Base-by-base conservation (phyloP, 2,329 filamentous ascomycete species). In the Apiospora saccharicola region DNA sequence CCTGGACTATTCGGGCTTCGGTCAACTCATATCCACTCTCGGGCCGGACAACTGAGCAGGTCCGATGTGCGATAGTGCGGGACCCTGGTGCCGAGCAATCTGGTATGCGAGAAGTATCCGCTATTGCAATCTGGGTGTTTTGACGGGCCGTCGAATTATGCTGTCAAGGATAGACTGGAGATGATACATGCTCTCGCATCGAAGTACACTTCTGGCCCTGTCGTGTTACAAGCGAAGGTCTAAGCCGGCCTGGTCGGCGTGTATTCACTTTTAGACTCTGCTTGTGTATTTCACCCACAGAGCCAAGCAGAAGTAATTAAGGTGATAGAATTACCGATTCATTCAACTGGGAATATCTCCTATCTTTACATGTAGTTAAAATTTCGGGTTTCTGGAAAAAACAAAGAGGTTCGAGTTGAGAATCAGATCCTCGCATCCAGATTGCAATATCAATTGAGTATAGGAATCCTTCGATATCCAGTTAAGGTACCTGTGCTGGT, bases 21-120 rank as follows among this genome's bases (percentile, higher is more conserved):
- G 53, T 61, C 53, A 61, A 61, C 30, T 37, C 12, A 13, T 19
- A 22, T 22, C 53, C 30, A 19, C 34, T 37, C 53, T 61, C 30
- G 53, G 53, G 22, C 53, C 34, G 57, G 57, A 64, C 57, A 64
- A 64, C 34, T 64, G 34, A 64, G 57, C 57, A 41, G 22, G 57
- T 37, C 57, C 26, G 30, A 64, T n/a, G 53, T 37, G 53, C 30
- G 57, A 64, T 19, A 61, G 30, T 22, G 30, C 53, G 7, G 26
- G 53, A 61, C 26, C 53, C 34, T 34, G 53, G 7, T 2, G 14
- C 14, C 26, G 26, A 30, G 19, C 16, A 64, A 19, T 19, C 53
- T 41, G 19, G 1, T 57, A 34, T 34, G 26, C 30, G 30, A 34
- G 26, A 19, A 53, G 16, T 24, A 53, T 14, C 24, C 4, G 16